phyloP scores from a whole-genome alignment of 179 eudicot genomes.

The Dionaea muscipula region DNA sequence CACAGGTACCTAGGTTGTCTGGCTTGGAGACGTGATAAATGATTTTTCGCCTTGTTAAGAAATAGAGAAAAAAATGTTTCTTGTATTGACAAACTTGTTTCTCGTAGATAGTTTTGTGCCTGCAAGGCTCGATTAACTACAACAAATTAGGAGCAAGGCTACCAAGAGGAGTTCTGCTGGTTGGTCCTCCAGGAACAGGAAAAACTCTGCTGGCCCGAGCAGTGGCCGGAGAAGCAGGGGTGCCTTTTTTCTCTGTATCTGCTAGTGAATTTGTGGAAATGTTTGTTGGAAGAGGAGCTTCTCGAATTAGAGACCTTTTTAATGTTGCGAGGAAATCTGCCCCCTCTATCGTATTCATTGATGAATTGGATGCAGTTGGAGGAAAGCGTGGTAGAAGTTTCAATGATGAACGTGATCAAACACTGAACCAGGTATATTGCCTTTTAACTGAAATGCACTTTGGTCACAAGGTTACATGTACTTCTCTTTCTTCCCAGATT shows the following conservation, averaged over 20 bases:
- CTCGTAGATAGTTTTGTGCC: slow-evolving; percentile 71
- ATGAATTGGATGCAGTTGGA: slow-evolving; percentile 97
- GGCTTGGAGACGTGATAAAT: too few species aligned
- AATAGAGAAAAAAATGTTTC: too few species aligned
- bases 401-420: slow-evolving; percentile 95
- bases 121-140: slow-evolving; percentile 78
- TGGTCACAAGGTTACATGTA: too few species aligned
- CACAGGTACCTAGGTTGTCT: too few species aligned
- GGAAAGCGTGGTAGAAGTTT: slow-evolving; percentile 95
- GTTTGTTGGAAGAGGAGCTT: slow-evolving; percentile 97
- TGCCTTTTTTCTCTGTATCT: slow-evolving; percentile 85
- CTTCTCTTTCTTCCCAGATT: too few species aligned
- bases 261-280: slow-evolving; percentile 97
- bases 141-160: slow-evolving; percentile 78
- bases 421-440: slow-evolving; percentile 71
- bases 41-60: too few species aligned
- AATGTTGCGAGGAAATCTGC: slow-evolving; percentile 67
- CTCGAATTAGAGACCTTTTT: slow-evolving; percentile 95
- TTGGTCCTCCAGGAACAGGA: slow-evolving; percentile 97
- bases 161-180: slow-evolving; percentile 86
- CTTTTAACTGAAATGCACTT: too few species aligned
- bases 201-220: slow-evolving; percentile 97
- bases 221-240: slow-evolving; percentile 98
- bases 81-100: neutral
- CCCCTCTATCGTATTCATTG: slow-evolving; percentile 89